Evolutionary conservation across 106 monocot species (phyloP).

Genomic region (Dioscorea alata): DNA sequence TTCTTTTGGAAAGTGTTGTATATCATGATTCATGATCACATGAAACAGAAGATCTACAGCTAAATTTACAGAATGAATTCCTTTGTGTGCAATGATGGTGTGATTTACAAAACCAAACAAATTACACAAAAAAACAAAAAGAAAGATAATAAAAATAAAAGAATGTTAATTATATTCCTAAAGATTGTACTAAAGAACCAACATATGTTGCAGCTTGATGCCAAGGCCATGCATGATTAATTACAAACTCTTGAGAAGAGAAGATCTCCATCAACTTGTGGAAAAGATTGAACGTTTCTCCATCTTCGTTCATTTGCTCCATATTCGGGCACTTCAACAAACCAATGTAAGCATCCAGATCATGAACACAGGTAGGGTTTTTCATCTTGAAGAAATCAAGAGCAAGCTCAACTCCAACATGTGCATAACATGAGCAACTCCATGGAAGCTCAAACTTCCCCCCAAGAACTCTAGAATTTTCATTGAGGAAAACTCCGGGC

Average conservation of each 20-base stretch:
- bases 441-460: constrained; percentile 14
- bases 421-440: constrained; percentile 23
- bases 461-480: constrained; percentile 8
- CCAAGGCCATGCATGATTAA: constrained; percentile 7
- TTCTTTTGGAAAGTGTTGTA: no score
- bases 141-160: no score
- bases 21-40: no score
- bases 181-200: constrained; percentile 15
- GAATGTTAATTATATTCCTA: constrained; percentile 8
- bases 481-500: constrained; percentile 34
- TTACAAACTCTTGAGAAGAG: not conserved
- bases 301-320: not conserved
- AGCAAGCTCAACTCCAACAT: constrained; percentile 32
- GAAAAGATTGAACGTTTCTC: not conserved
- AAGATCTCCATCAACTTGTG: not conserved
- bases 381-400: constrained; percentile 37
- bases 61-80: no score
- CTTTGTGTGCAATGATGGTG: no score
- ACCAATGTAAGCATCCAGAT: constrained; percentile 20
- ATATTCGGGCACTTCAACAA: constrained; percentile 5
- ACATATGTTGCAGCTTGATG: constrained; percentile 19
- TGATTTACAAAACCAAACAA: no score
- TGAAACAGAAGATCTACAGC: no score
- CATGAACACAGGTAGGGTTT: constrained; percentile 29
- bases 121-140: no score